Conservation (phyloP, 1,139 yeast genomes). For the Scheffersomyces illinoinensis region DNA sequence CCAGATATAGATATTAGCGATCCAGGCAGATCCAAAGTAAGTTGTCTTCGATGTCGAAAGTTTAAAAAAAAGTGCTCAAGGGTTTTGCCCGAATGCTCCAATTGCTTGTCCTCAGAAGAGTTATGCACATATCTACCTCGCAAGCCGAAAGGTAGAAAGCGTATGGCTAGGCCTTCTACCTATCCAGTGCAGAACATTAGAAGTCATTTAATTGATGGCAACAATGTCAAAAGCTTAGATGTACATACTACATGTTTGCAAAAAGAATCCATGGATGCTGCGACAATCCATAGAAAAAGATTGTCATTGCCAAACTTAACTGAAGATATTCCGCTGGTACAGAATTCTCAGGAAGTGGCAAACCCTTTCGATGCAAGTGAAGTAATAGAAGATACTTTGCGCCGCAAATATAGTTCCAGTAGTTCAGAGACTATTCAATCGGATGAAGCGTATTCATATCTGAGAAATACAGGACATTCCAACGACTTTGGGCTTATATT, state of each 20-base stretch:
- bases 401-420: background rate
- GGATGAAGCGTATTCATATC: background rate
- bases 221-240: background rate
- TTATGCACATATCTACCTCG: slow-evolving; percentile 22
- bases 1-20: slow-evolving; percentile 16
- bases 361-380: background rate
- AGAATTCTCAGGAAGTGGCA: background rate
- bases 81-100: slow-evolving; percentile 23
- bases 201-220: background rate
- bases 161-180: background rate
- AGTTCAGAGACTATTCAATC: background rate
- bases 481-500: slow-evolving; percentile 15
- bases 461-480: slow-evolving; percentile 3
- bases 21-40: slow-evolving; percentile 17
- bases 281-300: background rate
- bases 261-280: background rate
- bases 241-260: background rate
- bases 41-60: slow-evolving; percentile 26
- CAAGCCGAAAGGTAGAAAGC: slow-evolving; percentile 7
- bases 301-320: slow-evolving; percentile 5
- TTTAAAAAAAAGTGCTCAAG: slow-evolving; percentile 26
- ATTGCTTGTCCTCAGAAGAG: slow-evolving; percentile 23
- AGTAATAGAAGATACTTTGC: background rate
- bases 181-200: background rate
- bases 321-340: background rate